Conservation (phyloP, 495 filamentous ascomycete genomes). For the Daldinia vernicosa region DNA sequence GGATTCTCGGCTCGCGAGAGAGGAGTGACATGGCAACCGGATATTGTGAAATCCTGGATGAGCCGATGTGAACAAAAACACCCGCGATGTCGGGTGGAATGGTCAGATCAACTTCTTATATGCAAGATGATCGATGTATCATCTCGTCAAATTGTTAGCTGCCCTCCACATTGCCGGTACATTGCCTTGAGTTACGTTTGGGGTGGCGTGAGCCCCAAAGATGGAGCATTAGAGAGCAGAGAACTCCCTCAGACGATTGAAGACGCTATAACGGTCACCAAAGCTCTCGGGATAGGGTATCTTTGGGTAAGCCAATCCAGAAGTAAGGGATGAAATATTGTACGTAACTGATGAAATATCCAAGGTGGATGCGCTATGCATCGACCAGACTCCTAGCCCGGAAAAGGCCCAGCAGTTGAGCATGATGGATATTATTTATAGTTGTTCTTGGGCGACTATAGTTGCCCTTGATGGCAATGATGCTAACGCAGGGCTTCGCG, state of each 20-base stretch:
- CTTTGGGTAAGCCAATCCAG: not conserved
- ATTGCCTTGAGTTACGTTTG: constrained; percentile 36
- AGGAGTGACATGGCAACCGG: not conserved
- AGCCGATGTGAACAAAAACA: not conserved
- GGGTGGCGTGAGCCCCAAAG: constrained; percentile 30
- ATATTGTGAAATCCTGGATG: not conserved
- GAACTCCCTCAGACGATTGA: constrained; percentile 20
- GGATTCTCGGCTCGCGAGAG: not conserved
- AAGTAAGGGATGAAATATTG: not conserved
- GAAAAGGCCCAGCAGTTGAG: not conserved
- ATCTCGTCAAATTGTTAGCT: constrained; percentile 26
- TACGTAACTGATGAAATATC: not conserved
- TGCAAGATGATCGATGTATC: constrained; percentile 33
- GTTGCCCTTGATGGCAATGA: not conserved
- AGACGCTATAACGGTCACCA: not conserved
- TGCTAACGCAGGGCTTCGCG: not conserved
- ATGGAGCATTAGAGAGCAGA: constrained; percentile 16
- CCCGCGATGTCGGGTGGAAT: not conserved
- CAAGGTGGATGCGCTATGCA: not conserved
- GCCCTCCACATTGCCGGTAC: constrained; percentile 27
- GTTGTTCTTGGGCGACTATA: not conserved
- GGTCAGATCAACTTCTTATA: not conserved
- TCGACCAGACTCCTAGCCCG: not conserved
- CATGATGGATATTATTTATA: not conserved
- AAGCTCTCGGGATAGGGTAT: not conserved